Evolutionary conservation across 768 basidiomycete species (phyloP).

Genomic region (Suillus sp.): DNA sequence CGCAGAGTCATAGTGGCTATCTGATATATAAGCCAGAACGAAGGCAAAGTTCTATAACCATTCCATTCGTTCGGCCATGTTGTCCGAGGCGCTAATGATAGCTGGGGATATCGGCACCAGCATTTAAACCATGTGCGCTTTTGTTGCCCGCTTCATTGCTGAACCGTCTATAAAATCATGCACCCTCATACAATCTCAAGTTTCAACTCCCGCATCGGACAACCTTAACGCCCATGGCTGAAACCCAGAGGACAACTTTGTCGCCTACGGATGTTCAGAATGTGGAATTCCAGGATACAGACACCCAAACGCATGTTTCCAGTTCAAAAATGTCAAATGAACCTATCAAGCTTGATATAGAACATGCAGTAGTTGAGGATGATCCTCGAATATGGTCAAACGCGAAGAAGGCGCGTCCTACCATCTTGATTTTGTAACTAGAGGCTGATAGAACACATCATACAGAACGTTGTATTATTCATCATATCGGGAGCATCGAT

Average conservation of each 20-base stretch:
- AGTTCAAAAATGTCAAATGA: background rate
- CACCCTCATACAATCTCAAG: background rate
- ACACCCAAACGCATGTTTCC: background rate
- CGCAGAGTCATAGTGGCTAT: background rate
- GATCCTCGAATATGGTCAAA: slow-evolving; percentile 64
- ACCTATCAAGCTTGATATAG: slow-evolving; percentile 31
- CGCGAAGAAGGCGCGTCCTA: slow-evolving; percentile 49
- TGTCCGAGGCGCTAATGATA: background rate
- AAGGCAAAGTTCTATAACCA: background rate
- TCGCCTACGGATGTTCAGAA: background rate
- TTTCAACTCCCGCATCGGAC: background rate
- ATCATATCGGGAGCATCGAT: slow-evolving; percentile 34
- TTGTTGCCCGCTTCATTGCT: background rate
- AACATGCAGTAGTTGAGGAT: slow-evolving; percentile 47
- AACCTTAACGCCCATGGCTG: slow-evolving; percentile 8
- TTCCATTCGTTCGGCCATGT: background rate
- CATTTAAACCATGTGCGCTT: background rate
- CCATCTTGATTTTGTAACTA: background rate
- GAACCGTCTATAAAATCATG: slow-evolving; percentile 2
- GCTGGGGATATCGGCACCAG: background rate
- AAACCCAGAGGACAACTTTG: slow-evolving; percentile 11
- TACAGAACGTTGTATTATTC: slow-evolving; percentile 25
- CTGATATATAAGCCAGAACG: background rate
- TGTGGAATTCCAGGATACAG: background rate
- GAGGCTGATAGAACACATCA: background rate